A percentile compares a stretch with the other conserved stretches of the same genome.
phyloP scores from a whole-genome alignment of 2,329 filamentous ascomycete genomes.

The Verticillium klebahnii region DNA sequence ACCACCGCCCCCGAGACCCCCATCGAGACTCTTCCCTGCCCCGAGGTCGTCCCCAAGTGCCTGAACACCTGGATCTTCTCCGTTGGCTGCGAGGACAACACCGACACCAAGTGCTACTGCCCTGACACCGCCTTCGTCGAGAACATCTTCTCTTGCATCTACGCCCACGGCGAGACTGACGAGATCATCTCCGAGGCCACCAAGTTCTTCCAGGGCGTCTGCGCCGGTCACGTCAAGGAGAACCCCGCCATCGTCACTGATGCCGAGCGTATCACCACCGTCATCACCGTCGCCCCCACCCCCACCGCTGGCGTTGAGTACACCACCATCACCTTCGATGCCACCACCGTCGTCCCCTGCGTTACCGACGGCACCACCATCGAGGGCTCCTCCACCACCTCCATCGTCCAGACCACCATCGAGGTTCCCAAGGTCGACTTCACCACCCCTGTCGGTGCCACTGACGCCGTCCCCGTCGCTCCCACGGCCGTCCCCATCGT shows the following conservation, averaged over 20 bases:
- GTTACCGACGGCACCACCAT: conserved; percentile 44
- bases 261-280: conserved; percentile 59
- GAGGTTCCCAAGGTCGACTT: conserved; percentile 50
- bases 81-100: conserved; percentile 74
- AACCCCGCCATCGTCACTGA: conserved; percentile 86
- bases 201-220: conserved; percentile 87
- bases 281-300: conserved; percentile 46
- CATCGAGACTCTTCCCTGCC: conserved; percentile 50
- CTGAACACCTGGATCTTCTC: conserved; percentile 83
- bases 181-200: conserved; percentile 66
- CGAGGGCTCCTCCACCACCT: conserved; percentile 39
- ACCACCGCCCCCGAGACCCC: conserved; percentile 29
- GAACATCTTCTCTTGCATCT: conserved; percentile 77
- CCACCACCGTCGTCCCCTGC: conserved; percentile 45
- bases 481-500: conserved; percentile 31
- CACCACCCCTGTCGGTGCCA: conserved; percentile 25
- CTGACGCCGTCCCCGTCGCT: conserved; percentile 3
- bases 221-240: conserved; percentile 64
- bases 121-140: conserved; percentile 69
- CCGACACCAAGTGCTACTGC: conserved; percentile 83
- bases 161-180: conserved; percentile 65
- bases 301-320: conserved; percentile 44
- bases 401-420: conserved; percentile 45
- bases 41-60: conserved; percentile 76
- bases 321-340: conserved; percentile 46